A percentile compares a stretch with the other conserved stretches of the same genome.
Evolutionary conservation across 2,329 filamentous ascomycete genomes (phyloP).

Genomic region (Fusarium sp.): DNA sequence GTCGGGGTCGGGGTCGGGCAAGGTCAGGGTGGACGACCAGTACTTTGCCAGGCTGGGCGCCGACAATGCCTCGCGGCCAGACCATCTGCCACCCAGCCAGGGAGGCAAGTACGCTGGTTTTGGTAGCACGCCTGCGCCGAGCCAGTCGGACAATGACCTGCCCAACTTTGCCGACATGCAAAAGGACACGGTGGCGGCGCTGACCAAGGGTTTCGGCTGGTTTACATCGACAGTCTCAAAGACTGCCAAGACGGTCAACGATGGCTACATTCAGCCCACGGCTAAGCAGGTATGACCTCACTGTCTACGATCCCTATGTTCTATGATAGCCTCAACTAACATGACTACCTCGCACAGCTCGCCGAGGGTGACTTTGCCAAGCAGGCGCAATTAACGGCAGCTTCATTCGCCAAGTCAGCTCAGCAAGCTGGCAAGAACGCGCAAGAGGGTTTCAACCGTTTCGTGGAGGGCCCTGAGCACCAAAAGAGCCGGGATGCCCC

Average conservation of each 20-base stretch:
- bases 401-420: constrained; percentile 73
- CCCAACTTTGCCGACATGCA: constrained; percentile 89
- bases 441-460: constrained; percentile 82
- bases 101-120: constrained; percentile 95
- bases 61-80: constrained; percentile 82
- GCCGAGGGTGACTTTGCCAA: constrained; percentile 82
- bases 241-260: constrained; percentile 90
- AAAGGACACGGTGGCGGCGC: constrained; percentile 86
- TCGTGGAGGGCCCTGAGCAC: constrained; percentile 80
- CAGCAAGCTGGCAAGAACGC: constrained; percentile 78
- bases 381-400: constrained; percentile 70
- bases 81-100: constrained; percentile 82
- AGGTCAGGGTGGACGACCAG: constrained; percentile 79
- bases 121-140: constrained; percentile 76
- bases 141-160: constrained; percentile 58
- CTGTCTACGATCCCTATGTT: neutral
- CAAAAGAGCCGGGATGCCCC: constrained; percentile 49
- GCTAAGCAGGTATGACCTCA: constrained; percentile 77
- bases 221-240: constrained; percentile 88
- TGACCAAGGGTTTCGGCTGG: constrained; percentile 96
- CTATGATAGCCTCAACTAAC: constrained; percentile 36
- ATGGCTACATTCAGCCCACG: constrained; percentile 91
- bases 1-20: constrained; percentile 53
- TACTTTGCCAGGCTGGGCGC: constrained; percentile 90
- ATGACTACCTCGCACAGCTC: constrained; percentile 61